Base-by-base conservation (phyloP, 306 rosid species). In the Erythrophleum fordii region DNA sequence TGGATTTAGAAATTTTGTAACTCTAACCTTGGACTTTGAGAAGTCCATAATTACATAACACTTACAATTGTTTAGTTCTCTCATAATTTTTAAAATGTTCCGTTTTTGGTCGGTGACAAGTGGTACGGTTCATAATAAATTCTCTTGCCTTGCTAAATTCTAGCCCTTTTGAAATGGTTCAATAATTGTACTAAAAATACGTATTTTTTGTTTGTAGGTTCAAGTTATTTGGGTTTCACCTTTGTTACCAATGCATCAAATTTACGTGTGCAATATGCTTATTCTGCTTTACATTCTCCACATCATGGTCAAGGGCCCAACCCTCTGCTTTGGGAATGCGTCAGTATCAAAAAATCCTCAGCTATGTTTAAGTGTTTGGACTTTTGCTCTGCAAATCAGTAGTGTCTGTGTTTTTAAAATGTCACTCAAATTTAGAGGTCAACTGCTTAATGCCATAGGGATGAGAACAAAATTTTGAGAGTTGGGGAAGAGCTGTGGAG, bases 401-500 rank as follows among this genome's bases (percentile, higher is more conserved):
- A 20, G 28, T 53, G 26, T 53, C 28, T 9, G 20, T 20, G n/a
- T n/a, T n/a, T 20, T 20, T 53, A 53, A 20, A 53, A 8, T 53
- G 12, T 20, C 60, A 20, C 60, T 53, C 60, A 53, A 20, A 91
- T 26, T 12, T 18, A 74, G 80, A 41, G 66, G 34, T 72, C 70
- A 8, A 52, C 60, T 80, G 51, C 35, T 76, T 17, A 25, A 42
- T 79, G 62, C 74, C 58, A 55, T 64, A 90, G 97, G 87, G 69
- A 52, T 11, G 92, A 89, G 55, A 77, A 48, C 46, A 90, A 85
- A 82, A 49, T 82, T 84, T 85, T 95, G 84, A 89, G 71, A 59
- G 93, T 82, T n/a, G 98, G 99, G 72, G 86, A 87, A 80, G 98
- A 95, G 87, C 80, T 95, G 9, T 75, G 83, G 93, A 86, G 79